Evolutionary conservation across 2,329 filamentous ascomycete genomes (phyloP), one percentile per base, ranked within the genome.

Genomic region (Trichoderma sp.): DNA sequence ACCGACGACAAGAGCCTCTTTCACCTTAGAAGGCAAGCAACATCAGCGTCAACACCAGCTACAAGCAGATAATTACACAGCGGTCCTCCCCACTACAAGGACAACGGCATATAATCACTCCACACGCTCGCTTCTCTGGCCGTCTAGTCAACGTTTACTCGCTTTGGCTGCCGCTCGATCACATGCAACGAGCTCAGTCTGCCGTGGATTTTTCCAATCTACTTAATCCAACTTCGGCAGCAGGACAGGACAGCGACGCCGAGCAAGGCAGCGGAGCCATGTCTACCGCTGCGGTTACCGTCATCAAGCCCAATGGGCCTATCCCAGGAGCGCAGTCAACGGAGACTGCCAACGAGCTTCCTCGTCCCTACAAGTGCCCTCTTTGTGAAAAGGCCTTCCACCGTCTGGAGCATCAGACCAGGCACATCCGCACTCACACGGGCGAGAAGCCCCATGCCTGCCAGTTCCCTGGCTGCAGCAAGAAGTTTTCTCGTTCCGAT

Each of bases 361-460:
- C 96, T 72, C 91, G 96, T 71, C 95, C 95, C 0, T 99, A 99
- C 90, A 98, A 98, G 86, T 99, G 95, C 83, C 95, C 95, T 73
- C 89, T 99, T 74, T 99, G 96, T 86, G 95, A 98, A 79, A 97
- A 98, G 88, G 95, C 96, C 73, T 99, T 99, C 85, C 96, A 98
- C 86, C 94, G 96, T 74, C 88, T 99, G 55, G 95, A 98, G 85
- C 95, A 98, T 82, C 95, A 98, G 87, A 91, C 88, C 26, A 84
- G 88, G 77, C 95, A 99, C 83, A 98, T 98, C 80, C 91, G 95
- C 78, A 98, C 96, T 7, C 95, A 99, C 83, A 99, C 95, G 0
- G 96, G 95, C 78, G 95, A 99, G 86, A 99, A 98, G 87, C 95
- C 95, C 62, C 96, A 98, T 79, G 95, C 93, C 74, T 99, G 95